A percentile compares a stretch with the other conserved stretches of the same genome.
Evolutionary conservation across 2,329 filamentous ascomycete genomes (phyloP).

Genomic region (Pseudocercospora vitis): DNA sequence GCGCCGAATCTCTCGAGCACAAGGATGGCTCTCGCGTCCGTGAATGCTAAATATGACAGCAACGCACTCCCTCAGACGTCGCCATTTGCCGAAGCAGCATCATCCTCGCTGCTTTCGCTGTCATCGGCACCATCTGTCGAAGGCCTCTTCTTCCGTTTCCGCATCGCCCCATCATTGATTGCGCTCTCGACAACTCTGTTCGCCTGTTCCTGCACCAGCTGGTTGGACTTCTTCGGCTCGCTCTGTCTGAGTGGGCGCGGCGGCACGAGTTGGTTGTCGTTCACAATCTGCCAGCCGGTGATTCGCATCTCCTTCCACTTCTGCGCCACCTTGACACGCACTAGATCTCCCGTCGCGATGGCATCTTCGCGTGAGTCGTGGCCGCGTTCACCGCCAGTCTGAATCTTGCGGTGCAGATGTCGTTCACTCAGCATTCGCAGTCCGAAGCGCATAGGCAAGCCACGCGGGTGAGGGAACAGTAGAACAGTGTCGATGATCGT

Average conservation of each 20-base stretch:
- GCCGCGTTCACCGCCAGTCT: conserved; percentile 65
- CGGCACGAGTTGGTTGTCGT: conserved; percentile 45
- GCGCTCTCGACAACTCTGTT: conserved; percentile 7
- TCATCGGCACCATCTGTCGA: conserved; percentile 18
- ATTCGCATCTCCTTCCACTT: conserved; percentile 68
- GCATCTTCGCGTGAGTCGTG: conserved; percentile 95
- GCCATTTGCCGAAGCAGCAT: background rate
- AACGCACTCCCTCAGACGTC: background rate
- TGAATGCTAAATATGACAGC: background rate
- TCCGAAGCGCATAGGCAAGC: conserved; percentile 73
- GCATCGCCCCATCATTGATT: conserved; percentile 10
- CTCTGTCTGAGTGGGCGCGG: conserved; percentile 11
- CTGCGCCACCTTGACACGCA: conserved; percentile 67
- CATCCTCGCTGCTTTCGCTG: conserved; percentile 9
- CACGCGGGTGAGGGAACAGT: conserved; percentile 74
- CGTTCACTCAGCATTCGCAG: conserved; percentile 72
- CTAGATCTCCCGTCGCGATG: conserved; percentile 81
- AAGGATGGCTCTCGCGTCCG: too few relatives aligned
- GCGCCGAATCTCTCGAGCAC: too few relatives aligned
- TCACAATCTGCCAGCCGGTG: conserved; percentile 65
- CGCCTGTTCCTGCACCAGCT: conserved; percentile 3
- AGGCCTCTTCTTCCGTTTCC: conserved; percentile 19
- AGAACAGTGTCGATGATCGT: conserved; percentile 82
- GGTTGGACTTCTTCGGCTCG: background rate
- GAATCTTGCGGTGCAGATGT: conserved; percentile 75